Conservation (phyloP, 176 grass and related monocot species). For the Bolboschoenus planiculmis region DNA sequence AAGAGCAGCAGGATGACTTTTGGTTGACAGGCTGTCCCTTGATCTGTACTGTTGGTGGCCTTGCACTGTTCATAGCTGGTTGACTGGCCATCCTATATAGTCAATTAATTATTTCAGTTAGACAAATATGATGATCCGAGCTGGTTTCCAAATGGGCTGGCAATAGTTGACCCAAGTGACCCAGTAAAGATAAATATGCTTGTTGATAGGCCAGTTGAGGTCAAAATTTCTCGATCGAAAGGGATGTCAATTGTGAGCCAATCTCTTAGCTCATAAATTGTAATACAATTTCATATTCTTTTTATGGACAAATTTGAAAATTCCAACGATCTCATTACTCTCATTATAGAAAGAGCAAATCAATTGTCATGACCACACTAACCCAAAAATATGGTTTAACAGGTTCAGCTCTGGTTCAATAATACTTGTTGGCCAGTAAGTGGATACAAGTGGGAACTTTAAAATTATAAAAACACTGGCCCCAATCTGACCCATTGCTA, state of each 20-base stretch:
- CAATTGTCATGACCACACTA: neutral
- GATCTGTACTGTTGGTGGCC: constrained; percentile 56
- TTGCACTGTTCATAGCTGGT: constrained; percentile 36
- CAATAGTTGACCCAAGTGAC: neutral
- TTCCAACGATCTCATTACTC: neutral
- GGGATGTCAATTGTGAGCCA: neutral
- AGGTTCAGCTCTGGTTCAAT: neutral
- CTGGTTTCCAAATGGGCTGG: neutral
- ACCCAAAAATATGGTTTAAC: neutral
- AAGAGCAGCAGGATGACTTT: constrained; percentile 54
- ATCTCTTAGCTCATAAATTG: neutral
- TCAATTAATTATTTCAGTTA: constrained; percentile 12
- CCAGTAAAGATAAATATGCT: neutral
- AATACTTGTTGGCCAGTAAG: neutral
- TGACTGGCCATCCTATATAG: constrained; percentile 79
- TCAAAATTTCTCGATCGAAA: neutral
- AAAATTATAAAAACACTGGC: neutral
- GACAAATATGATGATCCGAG: neutral
- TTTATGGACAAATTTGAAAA: neutral
- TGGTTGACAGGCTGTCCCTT: constrained; percentile 55
- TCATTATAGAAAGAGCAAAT: neutral
- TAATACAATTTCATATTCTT: neutral
- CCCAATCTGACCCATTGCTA: neutral
- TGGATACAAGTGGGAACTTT: neutral
- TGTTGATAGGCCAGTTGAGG: neutral